Evolutionary conservation across 106 monocot genomes (phyloP).

Genomic region (Phalaenopsis aphrodite): DNA sequence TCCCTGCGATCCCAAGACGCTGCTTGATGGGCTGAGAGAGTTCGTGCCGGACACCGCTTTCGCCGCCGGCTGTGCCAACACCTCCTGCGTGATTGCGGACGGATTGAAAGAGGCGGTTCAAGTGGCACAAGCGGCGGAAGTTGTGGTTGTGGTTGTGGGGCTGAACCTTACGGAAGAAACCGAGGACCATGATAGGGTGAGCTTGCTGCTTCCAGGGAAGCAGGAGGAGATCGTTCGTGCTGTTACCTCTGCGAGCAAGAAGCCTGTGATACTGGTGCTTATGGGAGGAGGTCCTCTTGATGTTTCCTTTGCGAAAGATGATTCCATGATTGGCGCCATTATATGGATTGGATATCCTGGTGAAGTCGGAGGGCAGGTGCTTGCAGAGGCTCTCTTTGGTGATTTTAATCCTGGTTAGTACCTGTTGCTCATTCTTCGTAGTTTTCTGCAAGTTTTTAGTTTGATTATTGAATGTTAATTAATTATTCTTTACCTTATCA

Average conservation of each 20-base stretch:
- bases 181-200: conserved; percentile 66
- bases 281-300: conserved; percentile 82
- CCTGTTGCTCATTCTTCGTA: not conserved
- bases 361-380: conserved; percentile 63
- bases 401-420: conserved; percentile 64
- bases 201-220: conserved; percentile 76
- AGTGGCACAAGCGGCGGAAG: conserved; percentile 45
- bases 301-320: conserved; percentile 52
- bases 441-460: not conserved
- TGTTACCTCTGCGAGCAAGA: conserved; percentile 34
- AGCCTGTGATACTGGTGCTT: conserved; percentile 65
- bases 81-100: conserved; percentile 28
- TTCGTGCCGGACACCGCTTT: conserved; percentile 27
- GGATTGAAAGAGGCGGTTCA: conserved; percentile 50
- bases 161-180: conserved; percentile 62
- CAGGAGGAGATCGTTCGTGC: conserved; percentile 53
- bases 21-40: conserved; percentile 49
- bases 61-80: conserved; percentile 48
- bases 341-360: conserved; percentile 93
- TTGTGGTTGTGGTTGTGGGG: conserved; percentile 61
- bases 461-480: not conserved
- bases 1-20: conserved; percentile 45
- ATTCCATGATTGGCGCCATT: conserved; percentile 52
- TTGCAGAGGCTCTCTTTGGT: conserved; percentile 75
- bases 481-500: not conserved